Evolutionary conservation across 352 stramenopile genomes (phyloP), one percentile per base, ranked within the genome.

Genomic region (Globisporangium cylindrosporum): DNA sequence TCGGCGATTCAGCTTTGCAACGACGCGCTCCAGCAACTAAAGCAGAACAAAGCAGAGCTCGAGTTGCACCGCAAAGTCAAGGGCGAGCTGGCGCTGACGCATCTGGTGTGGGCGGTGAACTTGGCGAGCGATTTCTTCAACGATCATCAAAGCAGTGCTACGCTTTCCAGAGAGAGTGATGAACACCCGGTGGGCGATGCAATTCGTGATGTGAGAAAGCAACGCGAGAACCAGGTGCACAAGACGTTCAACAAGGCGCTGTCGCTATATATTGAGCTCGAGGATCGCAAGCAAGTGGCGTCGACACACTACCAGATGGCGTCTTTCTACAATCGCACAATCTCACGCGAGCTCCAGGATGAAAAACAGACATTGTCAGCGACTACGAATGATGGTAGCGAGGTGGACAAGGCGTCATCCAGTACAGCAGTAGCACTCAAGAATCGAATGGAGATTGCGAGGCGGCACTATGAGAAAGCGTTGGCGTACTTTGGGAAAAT

Each of bases 241-340:
- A 84, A 77, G 59, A 77, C 84, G 27, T 94, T 94, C 48, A 88
- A 86, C 63, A 91, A 86, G 55, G 83, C 88, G 20, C 62, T 96
- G 29, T 78, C 86, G 14, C 60, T 96, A 43, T 96, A 96, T 66
- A 72, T 74, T 2, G 86, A 96, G 64, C 69, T 96, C 12, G 72
- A 66, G 4, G 86, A 94, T 57, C 46, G 63, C 49, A 93, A 93
- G 71, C 88, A 96, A 67, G 69, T 78, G 4, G 88, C 86, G 5
- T 82, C 88, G 15, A 93, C 86, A 10, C 86, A 96, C 62, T 96
- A 96, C 62, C 88, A 96, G 61, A 91, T 96, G 58, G 88, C 88
- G 4, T 90, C 84, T 3, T 96, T 91, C 66, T 78, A 93, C 64
- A 81, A 79, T 9, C 76, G 83, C 5, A 82, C 78, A 51, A 91